Percentiles rank a stretch among this genome's conserved stretches.
These are phyloP conservation scores for Talaromyces sp. DNA, from an alignment of 2,329 filamentous ascomycete species.

Conservation along the genomic window DNA sequence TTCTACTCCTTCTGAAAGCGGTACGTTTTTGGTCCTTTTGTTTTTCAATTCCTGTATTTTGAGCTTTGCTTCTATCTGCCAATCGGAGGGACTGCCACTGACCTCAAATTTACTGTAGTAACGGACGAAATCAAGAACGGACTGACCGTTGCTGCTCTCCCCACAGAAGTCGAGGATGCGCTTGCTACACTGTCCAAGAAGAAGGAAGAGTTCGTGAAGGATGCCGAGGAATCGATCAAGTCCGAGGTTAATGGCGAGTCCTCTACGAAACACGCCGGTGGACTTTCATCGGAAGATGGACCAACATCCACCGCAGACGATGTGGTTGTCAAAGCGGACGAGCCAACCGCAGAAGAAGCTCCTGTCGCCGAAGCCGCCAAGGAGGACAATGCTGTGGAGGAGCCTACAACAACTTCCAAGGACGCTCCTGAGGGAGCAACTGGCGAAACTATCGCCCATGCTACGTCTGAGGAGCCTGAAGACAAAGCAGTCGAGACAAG, in stretches of 20 bases:
- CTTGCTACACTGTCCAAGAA: slow-evolving; percentile 10
- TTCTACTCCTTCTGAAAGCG: slow-evolving; percentile 10
- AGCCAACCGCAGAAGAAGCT: slow-evolving; percentile 6
- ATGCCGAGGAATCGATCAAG: not conserved
- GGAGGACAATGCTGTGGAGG: not conserved
- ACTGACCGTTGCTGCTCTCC: slow-evolving; percentile 10
- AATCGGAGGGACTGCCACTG: not conserved
- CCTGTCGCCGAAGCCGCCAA: not conserved
- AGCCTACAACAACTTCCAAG: not conserved
- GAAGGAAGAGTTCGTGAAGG: slow-evolving; percentile 18
- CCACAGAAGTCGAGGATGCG: slow-evolving; percentile 14
- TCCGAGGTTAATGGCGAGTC: slow-evolving; percentile 12
- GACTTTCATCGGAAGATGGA: slow-evolving; percentile 6
- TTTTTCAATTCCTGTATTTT: not conserved
- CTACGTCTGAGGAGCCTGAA: not conserved
- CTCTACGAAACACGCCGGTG: slow-evolving; percentile 10
- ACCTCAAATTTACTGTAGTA: slow-evolving; percentile 1
- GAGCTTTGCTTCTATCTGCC: not conserved
- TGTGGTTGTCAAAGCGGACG: not conserved
- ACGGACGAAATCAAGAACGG: slow-evolving; percentile 15
- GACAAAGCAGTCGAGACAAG: slow-evolving; percentile 2
- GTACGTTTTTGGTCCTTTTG: not conserved
- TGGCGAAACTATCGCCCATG: slow-evolving; percentile 4
- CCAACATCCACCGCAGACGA: not conserved
- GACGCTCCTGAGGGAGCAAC: slow-evolving; percentile 11